Conservation (phyloP, 2,329 filamentous ascomycete species). For the Calonectria pteridis region DNA sequence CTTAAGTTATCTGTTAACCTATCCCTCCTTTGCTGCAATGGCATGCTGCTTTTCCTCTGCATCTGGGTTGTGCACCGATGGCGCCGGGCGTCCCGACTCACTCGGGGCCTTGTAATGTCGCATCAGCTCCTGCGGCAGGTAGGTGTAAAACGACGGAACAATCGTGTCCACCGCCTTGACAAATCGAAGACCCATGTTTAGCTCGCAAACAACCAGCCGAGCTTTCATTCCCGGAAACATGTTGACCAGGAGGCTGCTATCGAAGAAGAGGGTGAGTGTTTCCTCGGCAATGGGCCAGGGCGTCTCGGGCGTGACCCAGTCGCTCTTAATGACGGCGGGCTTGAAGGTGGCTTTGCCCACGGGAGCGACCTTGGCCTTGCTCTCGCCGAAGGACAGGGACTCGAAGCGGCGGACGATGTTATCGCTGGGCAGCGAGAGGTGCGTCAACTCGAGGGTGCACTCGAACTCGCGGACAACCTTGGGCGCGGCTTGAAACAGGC, state of each 20-base stretch:
- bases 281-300: slow-evolving; percentile 32
- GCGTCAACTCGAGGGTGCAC: slow-evolving; percentile 71
- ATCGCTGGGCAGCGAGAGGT: slow-evolving; percentile 60
- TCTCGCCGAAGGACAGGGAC: slow-evolving; percentile 50
- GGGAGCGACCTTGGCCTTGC: slow-evolving; percentile 51
- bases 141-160: slow-evolving; percentile 73
- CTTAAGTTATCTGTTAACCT: slow-evolving; percentile 24
- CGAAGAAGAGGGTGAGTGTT: slow-evolving; percentile 71
- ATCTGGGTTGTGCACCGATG: slow-evolving; percentile 54
- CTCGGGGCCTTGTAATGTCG: slow-evolving; percentile 71
- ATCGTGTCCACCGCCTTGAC: slow-evolving; percentile 70
- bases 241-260: slow-evolving; percentile 65
- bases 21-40: slow-evolving; percentile 35
- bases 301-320: slow-evolving; percentile 55
- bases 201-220: slow-evolving; percentile 64
- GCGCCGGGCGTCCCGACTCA: slow-evolving; percentile 58
- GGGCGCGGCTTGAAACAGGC: slow-evolving; percentile 36
- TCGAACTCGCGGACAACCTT: slow-evolving; percentile 61
- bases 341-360: slow-evolving; percentile 61
- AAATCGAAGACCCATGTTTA: slow-evolving; percentile 74
- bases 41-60: slow-evolving; percentile 47
- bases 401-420: slow-evolving; percentile 60
- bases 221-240: slow-evolving; percentile 76
- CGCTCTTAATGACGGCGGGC: slow-evolving; percentile 61
- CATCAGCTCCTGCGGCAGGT: slow-evolving; percentile 79